Evolutionary conservation across 176 grass and related monocot species (phyloP).

Genomic region (Avena sativa): DNA sequence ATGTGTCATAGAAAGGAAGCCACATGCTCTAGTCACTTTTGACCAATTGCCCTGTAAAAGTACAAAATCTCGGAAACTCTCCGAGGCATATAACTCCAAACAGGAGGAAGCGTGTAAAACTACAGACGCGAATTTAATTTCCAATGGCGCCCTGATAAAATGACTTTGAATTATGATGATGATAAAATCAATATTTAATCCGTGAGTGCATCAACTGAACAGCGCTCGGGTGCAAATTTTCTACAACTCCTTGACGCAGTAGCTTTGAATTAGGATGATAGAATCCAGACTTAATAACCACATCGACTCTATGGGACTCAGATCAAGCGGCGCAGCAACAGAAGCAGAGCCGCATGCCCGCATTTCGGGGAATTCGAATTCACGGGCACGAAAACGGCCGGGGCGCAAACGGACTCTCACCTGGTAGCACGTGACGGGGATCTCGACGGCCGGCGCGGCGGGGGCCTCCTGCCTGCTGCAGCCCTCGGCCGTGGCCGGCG

Average conservation of each 20-base stretch:
- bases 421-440: conserved; percentile 97
- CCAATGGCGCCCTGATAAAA: too few species aligned
- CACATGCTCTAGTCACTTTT: too few species aligned
- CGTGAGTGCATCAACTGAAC: too few species aligned
- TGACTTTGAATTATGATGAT: too few species aligned
- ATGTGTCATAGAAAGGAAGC: too few species aligned
- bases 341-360: background rate
- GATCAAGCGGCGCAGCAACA: conserved; percentile 5
- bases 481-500: conserved; percentile 46
- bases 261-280: background rate
- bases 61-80: background rate
- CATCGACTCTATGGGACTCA: background rate
- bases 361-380: conserved; percentile 36
- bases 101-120: too few species aligned
- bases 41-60: background rate
- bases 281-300: background rate
- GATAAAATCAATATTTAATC: too few species aligned
- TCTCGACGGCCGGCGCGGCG: conserved; percentile 60
- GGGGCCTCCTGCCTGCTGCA: conserved; percentile 41
- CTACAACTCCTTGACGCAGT: too few species aligned
- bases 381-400: background rate
- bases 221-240: too few species aligned
- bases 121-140: too few species aligned
- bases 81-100: background rate
- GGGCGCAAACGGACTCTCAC: conserved; percentile 48